These are phyloP conservation scores for Massospora cicadina DNA, from an alignment of 371 early-diverging fungal genomes.

Conservation along the genomic window DNA sequence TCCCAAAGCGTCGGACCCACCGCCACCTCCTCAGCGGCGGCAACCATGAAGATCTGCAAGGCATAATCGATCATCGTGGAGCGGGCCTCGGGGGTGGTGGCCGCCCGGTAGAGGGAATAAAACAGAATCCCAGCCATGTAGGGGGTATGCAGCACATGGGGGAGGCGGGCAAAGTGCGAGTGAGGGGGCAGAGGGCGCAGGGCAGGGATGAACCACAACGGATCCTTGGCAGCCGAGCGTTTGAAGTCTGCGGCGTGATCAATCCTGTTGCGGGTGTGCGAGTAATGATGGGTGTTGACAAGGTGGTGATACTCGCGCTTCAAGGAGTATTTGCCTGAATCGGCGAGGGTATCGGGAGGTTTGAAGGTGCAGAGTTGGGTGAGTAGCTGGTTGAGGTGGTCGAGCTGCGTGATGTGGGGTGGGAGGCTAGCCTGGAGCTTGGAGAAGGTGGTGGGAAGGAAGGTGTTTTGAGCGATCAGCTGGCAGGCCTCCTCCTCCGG, in stretches of 20 bases:
- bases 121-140: conserved; percentile 50
- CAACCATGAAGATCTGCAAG: conserved; percentile 47
- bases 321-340: conserved; percentile 68
- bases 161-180: conserved; percentile 48
- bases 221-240: conserved; percentile 19
- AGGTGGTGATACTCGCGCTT: conserved; percentile 55
- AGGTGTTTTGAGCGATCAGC: conserved; percentile 72
- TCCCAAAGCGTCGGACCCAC: background rate
- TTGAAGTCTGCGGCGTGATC: background rate
- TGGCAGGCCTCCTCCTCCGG: conserved; percentile 47
- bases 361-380: conserved; percentile 54
- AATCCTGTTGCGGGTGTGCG: conserved; percentile 77
- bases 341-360: conserved; percentile 58
- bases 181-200: conserved; percentile 28
- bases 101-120: conserved; percentile 50
- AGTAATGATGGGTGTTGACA: conserved; percentile 80
- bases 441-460: conserved; percentile 51
- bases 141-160: conserved; percentile 34
- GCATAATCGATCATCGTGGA: conserved; percentile 39
- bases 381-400: conserved; percentile 57
- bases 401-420: conserved; percentile 53
- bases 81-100: conserved; percentile 30
- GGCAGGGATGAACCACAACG: conserved; percentile 27
- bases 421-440: conserved; percentile 70
- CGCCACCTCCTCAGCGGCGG: conserved; percentile 39